Conservation (phyloP, 306 rosid genomes). For the Castanospermum australe region DNA sequence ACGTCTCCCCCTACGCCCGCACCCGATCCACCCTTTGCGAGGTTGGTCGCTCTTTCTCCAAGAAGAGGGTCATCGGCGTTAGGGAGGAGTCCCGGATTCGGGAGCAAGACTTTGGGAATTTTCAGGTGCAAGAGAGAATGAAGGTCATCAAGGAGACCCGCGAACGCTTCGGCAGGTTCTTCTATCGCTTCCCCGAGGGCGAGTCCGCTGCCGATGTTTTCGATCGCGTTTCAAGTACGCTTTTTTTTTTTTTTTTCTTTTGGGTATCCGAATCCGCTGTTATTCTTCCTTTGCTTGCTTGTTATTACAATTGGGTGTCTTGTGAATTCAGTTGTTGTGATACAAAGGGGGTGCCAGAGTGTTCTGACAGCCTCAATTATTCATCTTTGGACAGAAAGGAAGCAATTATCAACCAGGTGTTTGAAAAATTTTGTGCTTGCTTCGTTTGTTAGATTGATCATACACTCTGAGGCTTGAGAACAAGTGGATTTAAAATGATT, state of each 20-base stretch:
- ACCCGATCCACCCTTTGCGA: slow-evolving; percentile 82
- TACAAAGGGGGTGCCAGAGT: not conserved
- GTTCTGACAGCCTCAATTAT: too few relatives aligned
- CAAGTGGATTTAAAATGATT: too few relatives aligned
- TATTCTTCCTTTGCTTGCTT: not conserved
- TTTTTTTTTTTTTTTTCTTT: not conserved
- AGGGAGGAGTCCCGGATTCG: slow-evolving; percentile 86
- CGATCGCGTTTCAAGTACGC: slow-evolving; percentile 79
- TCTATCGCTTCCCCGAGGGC: slow-evolving; percentile 92
- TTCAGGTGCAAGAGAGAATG: slow-evolving; percentile 86
- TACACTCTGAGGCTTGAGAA: too few relatives aligned
- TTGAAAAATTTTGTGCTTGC: too few relatives aligned
- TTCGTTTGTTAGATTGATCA: too few relatives aligned
- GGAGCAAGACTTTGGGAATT: slow-evolving; percentile 93
- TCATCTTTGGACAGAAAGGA: not conserved
- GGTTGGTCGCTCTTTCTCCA: slow-evolving; percentile 60
- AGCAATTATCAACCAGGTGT: too few relatives aligned
- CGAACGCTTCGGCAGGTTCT: slow-evolving; percentile 71
- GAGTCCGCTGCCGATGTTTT: slow-evolving; percentile 94
- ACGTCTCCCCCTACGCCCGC: slow-evolving; percentile 84
- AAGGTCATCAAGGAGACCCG: slow-evolving; percentile 51
- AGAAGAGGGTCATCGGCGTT: slow-evolving; percentile 73
- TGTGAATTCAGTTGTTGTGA: not conserved
- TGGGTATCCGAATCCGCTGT: not conserved
- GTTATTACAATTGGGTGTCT: too few relatives aligned